phyloP scores from a whole-genome alignment of 2,329 filamentous ascomycete species.

The Claviceps sp. region DNA sequence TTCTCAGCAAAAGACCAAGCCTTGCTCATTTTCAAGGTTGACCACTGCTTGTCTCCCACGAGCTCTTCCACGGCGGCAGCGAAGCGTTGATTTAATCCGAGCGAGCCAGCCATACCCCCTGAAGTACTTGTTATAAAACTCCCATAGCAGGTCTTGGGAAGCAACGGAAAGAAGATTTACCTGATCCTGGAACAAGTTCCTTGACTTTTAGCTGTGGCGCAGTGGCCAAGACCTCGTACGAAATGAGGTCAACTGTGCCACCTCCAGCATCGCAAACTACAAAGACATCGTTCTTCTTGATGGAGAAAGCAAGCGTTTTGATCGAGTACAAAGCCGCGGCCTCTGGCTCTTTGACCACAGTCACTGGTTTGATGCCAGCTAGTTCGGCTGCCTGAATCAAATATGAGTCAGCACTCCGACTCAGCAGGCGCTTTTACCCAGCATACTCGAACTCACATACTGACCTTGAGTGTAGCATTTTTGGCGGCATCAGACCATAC shows the following conservation, averaged over 20 bases:
- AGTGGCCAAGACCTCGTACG: conserved; percentile 29
- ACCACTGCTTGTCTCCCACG: conserved; percentile 9
- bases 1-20: conserved; percentile 6
- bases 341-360: conserved; percentile 37
- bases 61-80: conserved; percentile 7
- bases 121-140: background rate
- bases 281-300: conserved; percentile 32
- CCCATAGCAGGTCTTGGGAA: too few relatives aligned
- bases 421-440: background rate
- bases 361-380: conserved; percentile 27
- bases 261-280: conserved; percentile 42
- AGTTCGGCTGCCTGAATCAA: conserved; percentile 20
- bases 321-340: conserved; percentile 37
- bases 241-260: conserved; percentile 41
- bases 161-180: conserved; percentile 1
- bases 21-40: conserved; percentile 3
- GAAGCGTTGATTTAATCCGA: conserved; percentile 12
- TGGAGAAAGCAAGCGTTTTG: conserved; percentile 26
- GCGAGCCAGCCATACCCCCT: conserved; percentile 14
- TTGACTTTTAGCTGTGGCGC: conserved; percentile 9
- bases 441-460: background rate
- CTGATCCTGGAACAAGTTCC: conserved; percentile 14
- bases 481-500: conserved; percentile 44
- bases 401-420: background rate
- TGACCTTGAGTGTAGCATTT: conserved; percentile 25